Conservation (phyloP, 1,284 basidiomycete species). For the Boletus sp. region DNA sequence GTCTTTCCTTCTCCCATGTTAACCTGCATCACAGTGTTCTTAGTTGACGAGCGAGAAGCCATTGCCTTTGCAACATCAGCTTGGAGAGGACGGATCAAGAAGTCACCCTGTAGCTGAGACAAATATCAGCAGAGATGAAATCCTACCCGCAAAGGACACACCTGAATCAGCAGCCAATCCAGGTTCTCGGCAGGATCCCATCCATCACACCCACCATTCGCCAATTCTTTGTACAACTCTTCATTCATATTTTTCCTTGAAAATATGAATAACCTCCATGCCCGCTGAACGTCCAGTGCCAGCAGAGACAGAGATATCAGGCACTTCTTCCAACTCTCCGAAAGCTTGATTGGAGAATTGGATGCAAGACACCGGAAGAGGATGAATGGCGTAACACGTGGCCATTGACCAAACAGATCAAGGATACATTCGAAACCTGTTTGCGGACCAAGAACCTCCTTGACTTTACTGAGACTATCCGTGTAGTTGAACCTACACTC, state of each 20-base stretch:
- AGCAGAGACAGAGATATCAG: background rate
- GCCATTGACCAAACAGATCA: constrained; percentile 5
- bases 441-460: background rate
- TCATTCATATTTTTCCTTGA: background rate
- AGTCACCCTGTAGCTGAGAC: background rate
- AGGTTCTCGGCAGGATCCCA: background rate
- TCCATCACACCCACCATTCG: background rate
- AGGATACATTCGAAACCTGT: background rate
- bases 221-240: background rate
- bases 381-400: background rate
- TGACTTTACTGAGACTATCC: background rate
- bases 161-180: constrained; percentile 10
- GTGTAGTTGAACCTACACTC: background rate
- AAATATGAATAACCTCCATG: background rate
- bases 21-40: no score
- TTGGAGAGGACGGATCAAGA: no score
- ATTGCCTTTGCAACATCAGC: no score
- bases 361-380: constrained; percentile 9
- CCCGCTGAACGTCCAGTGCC: background rate
- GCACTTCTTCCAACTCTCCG: background rate
- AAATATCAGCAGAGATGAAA: background rate
- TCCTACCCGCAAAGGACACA: background rate
- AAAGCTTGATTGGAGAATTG: background rate
- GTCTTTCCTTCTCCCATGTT: background rate
- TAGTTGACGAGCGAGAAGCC: no score